Conservation (phyloP, 2,329 filamentous ascomycete species). For the Calonectria hongkongensis region DNA sequence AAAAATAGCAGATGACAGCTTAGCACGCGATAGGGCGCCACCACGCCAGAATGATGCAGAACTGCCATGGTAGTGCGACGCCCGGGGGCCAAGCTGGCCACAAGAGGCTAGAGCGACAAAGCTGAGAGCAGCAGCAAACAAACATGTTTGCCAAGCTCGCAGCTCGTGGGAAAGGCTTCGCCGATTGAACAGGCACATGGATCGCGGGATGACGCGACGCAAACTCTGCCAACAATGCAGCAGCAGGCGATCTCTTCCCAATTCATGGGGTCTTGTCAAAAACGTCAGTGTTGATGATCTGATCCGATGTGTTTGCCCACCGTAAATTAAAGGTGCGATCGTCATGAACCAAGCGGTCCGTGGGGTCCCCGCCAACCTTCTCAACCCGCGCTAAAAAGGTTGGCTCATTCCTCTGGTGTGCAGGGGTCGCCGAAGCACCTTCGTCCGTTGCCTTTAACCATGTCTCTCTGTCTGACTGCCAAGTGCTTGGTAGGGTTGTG, state of each 20-base stretch:
- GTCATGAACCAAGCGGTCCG: slow-evolving; percentile 1
- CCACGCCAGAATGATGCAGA: slow-evolving; percentile 6
- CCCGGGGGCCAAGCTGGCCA: background rate
- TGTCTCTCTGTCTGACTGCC: background rate
- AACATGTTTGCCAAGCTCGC: background rate
- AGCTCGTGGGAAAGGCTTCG: background rate
- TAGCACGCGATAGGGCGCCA: background rate
- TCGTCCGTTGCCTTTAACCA: background rate
- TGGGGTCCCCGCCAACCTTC: background rate
- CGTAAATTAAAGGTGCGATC: slow-evolving; percentile 18
- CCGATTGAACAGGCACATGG: background rate
- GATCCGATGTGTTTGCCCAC: background rate
- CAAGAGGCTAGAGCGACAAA: background rate
- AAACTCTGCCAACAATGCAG: background rate
- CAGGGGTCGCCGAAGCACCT: background rate
- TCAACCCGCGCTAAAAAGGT: background rate
- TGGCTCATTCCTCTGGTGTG: background rate
- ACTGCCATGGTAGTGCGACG: background rate
- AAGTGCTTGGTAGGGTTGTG: background rate
- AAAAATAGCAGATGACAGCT: slow-evolving; percentile 9
- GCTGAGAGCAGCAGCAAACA: background rate
- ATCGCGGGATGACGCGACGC: background rate
- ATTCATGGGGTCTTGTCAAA: background rate
- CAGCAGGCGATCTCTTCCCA: background rate
- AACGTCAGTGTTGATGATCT: background rate